Percentiles rank a stretch among this genome's conserved stretches.
phyloP scores from a whole-genome alignment of 2,329 filamentous ascomycete species.

The Epichloe glyceriae region DNA sequence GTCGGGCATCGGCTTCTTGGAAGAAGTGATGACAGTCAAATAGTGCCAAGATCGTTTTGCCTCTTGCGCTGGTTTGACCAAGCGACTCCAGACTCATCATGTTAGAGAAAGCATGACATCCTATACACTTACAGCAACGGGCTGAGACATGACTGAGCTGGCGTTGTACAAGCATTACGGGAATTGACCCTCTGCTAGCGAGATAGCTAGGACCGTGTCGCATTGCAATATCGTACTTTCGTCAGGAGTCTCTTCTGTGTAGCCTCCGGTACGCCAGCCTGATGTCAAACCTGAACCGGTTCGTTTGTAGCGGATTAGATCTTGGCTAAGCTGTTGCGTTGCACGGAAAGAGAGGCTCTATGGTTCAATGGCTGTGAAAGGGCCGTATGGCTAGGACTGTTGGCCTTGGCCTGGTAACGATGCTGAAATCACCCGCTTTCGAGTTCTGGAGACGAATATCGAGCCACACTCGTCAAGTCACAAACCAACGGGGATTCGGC shows the following conservation, averaged over 20 bases:
- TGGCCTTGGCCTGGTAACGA: background rate
- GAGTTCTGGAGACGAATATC: background rate
- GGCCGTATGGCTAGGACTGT: no score
- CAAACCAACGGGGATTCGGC: background rate
- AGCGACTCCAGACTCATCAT: background rate
- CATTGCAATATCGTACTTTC: background rate
- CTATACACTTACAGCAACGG: conserved; percentile 2
- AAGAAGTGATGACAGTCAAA: background rate
- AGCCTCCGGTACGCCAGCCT: background rate
- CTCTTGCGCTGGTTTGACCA: background rate
- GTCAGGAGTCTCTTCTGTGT: background rate
- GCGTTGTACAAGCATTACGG: conserved; percentile 2
- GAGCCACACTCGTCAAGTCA: background rate
- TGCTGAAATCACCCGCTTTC: background rate
- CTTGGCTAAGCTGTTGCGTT: background rate
- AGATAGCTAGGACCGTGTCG: conserved; percentile 1
- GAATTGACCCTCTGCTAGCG: background rate
- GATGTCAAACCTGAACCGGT: background rate
- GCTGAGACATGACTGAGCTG: conserved; percentile 4
- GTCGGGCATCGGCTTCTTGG: background rate
- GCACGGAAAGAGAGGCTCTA: background rate
- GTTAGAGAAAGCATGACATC: background rate
- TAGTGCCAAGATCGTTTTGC: background rate
- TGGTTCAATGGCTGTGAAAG: background rate
- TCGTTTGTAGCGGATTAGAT: background rate